phyloP scores from a whole-genome alignment of 2,329 filamentous ascomycete genomes.

The Salinomyces thailandicus region DNA sequence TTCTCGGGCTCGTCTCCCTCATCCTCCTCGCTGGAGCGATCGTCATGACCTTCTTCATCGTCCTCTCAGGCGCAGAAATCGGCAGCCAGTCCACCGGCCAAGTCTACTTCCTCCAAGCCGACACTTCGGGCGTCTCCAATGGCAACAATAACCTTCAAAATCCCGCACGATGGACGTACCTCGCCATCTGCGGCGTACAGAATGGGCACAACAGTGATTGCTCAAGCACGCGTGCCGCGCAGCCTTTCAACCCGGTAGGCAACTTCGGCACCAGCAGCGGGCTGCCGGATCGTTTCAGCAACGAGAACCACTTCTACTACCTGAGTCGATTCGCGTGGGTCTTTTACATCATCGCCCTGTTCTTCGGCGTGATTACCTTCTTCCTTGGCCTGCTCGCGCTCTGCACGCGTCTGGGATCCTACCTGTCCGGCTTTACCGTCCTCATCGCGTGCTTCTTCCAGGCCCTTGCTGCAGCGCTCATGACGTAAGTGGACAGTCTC shows the following conservation, averaged over 20 bases:
- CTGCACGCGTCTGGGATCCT: slow-evolving; percentile 59
- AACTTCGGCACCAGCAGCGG: slow-evolving; percentile 51
- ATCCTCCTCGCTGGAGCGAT: slow-evolving; percentile 52
- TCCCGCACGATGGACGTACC: slow-evolving; percentile 79
- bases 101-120: slow-evolving; percentile 77
- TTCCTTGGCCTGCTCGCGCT: slow-evolving; percentile 59
- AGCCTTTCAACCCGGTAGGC: slow-evolving; percentile 50
- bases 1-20: slow-evolving; percentile 47
- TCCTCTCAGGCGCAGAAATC: slow-evolving; percentile 48
- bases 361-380: slow-evolving; percentile 63
- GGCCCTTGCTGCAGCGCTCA: slow-evolving; percentile 55
- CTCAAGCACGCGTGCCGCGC: slow-evolving; percentile 49
- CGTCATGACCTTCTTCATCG: slow-evolving; percentile 54
- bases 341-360: slow-evolving; percentile 73
- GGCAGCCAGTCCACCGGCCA: slow-evolving; percentile 52
- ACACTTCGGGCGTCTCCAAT: slow-evolving; percentile 61
- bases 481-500: slow-evolving; percentile 71
- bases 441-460: slow-evolving; percentile 58
- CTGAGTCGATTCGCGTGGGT: slow-evolving; percentile 89
- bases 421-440: slow-evolving; percentile 50
- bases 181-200: slow-evolving; percentile 62
- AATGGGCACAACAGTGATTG: slow-evolving; percentile 51
- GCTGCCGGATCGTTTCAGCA: slow-evolving; percentile 45
- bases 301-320: slow-evolving; percentile 63
- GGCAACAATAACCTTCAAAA: slow-evolving; percentile 43